Evolutionary conservation across 352 stramenopile species (phyloP).

Genomic region (Globisporangium splendens): DNA sequence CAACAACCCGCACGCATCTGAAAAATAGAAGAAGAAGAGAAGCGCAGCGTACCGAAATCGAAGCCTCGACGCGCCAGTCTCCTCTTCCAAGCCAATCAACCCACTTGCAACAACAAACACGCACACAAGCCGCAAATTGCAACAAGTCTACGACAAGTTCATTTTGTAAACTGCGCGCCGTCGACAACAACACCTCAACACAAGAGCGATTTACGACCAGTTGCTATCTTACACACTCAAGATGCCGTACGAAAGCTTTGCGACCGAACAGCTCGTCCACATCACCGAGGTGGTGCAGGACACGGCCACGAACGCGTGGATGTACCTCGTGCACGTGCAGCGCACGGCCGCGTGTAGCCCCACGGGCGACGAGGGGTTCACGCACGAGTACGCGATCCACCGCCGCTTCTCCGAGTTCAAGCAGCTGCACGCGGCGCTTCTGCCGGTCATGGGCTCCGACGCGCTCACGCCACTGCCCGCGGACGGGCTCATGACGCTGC

Average conservation of each 20-base stretch:
- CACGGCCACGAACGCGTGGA: slow-evolving; percentile 55
- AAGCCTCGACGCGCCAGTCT: not conserved
- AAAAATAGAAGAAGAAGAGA: slow-evolving; percentile 4
- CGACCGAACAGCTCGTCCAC: slow-evolving; percentile 50
- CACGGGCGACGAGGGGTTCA: slow-evolving; percentile 36
- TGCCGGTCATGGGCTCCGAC: slow-evolving; percentile 48
- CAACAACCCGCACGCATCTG: not conserved
- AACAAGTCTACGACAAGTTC: slow-evolving; percentile 11
- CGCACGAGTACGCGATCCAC: slow-evolving; percentile 63
- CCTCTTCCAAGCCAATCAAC: not conserved
- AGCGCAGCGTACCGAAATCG: slow-evolving; percentile 5
- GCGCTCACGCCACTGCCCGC: slow-evolving; percentile 53
- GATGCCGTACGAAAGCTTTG: slow-evolving; percentile 83
- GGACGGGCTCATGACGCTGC: slow-evolving; percentile 72
- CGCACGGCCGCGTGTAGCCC: slow-evolving; percentile 25
- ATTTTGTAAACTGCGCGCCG: slow-evolving; percentile 21
- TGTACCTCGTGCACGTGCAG: slow-evolving; percentile 67
- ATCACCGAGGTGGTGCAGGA: slow-evolving; percentile 77
- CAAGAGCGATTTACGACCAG: not conserved
- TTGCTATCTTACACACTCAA: not conserved
- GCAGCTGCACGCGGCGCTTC: slow-evolving; percentile 52
- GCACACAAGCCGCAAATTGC: not conserved
- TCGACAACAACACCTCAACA: slow-evolving; percentile 3
- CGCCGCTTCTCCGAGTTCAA: slow-evolving; percentile 79
- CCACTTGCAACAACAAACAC: not conserved